Evolutionary conservation across 129 eudicot genomes (phyloP), one percentile per base, ranked within the genome.

Genomic region (Flaveria bidentis): DNA sequence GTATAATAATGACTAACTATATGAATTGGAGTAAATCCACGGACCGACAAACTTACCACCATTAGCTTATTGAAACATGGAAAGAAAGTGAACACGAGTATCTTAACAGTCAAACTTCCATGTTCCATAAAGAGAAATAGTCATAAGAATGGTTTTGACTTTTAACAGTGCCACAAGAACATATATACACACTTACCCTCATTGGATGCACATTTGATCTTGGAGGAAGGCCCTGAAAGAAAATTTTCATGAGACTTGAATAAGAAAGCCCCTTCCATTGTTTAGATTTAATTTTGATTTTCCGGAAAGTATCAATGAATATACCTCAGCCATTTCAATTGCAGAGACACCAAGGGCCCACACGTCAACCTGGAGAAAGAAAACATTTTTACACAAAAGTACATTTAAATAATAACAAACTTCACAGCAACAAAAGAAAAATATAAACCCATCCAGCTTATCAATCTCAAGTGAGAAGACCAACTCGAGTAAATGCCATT

Each of bases 281-380:
- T 61, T 41, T 10, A 18, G 33, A 64, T 36, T 16, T 15, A 1
- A 15, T 42, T 56, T 47, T 36, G 18, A 4, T 18, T 18, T 18
- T 63, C 14, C 22, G 18, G 30, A 58, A 22, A 45, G 65, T 41
- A 74, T 28, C 33, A 6, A 39, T 56, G 53, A 16, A 49, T 18
- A 25, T 87, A 91, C 98, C 98, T 94, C 98, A 3, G 98, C 98
- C 98, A 94, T 94, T 85, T 94, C 98, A 28, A 91, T 94, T 33
- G 98, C 98, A 79, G 98, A 87, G 80, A 91, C 97, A 81, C 97
- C 98, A 81, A 91, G 96, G 71, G 98, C 98, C 98, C 97, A 91
- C 74, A 89, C 98, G 84, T 94, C 98, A 44, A 94, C 98, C 98
- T 94, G 83, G 53, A 71, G 45, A 76, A 67, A 52, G 60, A 56